A percentile compares a stretch with the other conserved stretches of the same genome.
phyloP scores from a whole-genome alignment of 2,329 filamentous ascomycete species.

The Neopestalotiopsis sp. region DNA sequence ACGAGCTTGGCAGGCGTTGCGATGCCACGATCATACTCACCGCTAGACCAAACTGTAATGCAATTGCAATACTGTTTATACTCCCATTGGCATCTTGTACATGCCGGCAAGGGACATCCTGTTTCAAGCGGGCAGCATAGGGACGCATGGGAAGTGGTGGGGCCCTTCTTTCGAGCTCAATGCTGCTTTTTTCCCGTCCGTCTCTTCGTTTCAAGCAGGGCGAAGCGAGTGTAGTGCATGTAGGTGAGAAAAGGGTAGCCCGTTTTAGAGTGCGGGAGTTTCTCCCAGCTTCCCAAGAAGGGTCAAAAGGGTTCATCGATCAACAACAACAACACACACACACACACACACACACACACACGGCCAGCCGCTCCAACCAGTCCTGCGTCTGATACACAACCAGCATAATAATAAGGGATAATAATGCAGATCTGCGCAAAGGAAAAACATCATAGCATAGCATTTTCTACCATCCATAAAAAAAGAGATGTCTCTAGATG shows the following conservation, averaged over 20 bases:
- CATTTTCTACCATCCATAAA: background rate
- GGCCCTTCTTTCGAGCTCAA: conserved; percentile 13
- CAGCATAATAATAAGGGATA: background rate
- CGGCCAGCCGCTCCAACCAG: background rate
- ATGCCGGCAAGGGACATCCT: background rate
- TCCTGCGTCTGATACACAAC: background rate
- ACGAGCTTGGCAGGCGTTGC: conserved; percentile 14
- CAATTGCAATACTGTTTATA: conserved; percentile 2
- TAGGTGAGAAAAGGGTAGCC: background rate
- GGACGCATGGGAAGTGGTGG: conserved; percentile 1
- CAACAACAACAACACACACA: background rate
- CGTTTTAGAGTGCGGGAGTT: too few relatives aligned
- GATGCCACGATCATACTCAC: conserved; percentile 28
- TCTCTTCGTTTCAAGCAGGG: conserved; percentile 10
- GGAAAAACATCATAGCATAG: background rate
- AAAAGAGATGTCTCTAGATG: background rate
- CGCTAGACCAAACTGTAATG: conserved; percentile 21
- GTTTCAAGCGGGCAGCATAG: conserved; percentile 16
- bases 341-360: too few relatives aligned
- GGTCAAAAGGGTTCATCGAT: background rate
- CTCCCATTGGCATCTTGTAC: background rate
- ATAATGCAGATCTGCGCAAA: background rate
- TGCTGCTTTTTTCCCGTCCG: background rate
- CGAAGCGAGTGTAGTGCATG: conserved; percentile 8
- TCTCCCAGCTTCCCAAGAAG: conserved; percentile 6